phyloP scores from a whole-genome alignment of 2,329 filamentous ascomycete genomes.

The Huntiella decipiens region DNA sequence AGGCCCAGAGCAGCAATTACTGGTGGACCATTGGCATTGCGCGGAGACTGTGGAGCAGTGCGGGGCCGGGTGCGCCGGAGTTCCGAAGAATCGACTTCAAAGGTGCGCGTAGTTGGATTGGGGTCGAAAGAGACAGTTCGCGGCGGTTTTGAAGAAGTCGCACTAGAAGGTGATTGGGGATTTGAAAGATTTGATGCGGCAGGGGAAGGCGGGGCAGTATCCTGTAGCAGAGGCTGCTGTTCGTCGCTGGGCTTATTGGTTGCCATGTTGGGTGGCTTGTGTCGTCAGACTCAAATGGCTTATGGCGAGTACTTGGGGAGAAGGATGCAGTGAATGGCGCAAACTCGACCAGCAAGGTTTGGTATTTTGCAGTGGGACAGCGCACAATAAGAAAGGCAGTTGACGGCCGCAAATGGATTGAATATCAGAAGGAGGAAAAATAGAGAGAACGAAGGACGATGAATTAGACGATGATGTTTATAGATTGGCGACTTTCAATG shows the following conservation, averaged over 20 bases:
- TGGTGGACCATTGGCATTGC: slow-evolving; percentile 24
- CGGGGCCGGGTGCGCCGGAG: slow-evolving; percentile 20
- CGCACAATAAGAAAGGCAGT: neutral
- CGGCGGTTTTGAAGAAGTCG: slow-evolving; percentile 18
- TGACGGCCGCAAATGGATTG: slow-evolving; percentile 1
- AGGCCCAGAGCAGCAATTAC: slow-evolving; percentile 48
- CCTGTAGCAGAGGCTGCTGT: slow-evolving; percentile 9
- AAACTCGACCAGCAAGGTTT: neutral
- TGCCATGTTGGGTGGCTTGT: slow-evolving; percentile 3
- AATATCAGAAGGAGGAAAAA: neutral
- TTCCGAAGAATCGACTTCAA: slow-evolving; percentile 28
- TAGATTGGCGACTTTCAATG: no score
- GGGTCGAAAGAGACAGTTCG: slow-evolving; percentile 65
- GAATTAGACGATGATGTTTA: no score
- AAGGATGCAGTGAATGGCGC: neutral
- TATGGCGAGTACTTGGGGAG: neutral
- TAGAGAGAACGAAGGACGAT: no score
- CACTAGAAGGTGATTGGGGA: slow-evolving; percentile 18
- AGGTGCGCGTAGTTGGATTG: slow-evolving; percentile 42
- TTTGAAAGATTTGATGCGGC: slow-evolving; percentile 3
- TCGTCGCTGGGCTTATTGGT: slow-evolving; percentile 5
- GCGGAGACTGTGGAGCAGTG: slow-evolving; percentile 16
- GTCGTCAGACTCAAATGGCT: neutral
- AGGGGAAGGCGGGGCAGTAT: neutral
- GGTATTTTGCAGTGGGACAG: neutral